phyloP scores from a whole-genome alignment of 345 rosid species.

The Barbarea vulgaris region DNA sequence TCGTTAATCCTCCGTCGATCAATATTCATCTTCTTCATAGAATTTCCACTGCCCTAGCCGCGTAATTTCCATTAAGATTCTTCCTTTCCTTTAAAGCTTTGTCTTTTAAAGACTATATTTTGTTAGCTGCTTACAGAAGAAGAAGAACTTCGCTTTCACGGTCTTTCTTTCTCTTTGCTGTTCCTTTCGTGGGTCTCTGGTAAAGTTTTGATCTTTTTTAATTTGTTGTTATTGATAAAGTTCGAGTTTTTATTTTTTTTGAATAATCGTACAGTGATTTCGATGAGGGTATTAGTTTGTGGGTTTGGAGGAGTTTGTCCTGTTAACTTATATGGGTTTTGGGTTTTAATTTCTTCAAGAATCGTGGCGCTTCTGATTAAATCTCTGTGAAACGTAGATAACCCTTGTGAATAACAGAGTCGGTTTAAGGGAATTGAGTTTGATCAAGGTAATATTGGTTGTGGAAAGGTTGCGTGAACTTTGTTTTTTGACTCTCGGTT shows the following conservation, averaged over 20 bases:
- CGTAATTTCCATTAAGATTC: neutral
- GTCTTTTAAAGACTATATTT: neutral
- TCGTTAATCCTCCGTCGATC: slow-evolving; percentile 18
- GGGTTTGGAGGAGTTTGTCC: slow-evolving; percentile 9
- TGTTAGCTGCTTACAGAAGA: slow-evolving; percentile 14
- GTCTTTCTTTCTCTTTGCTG: slow-evolving; percentile 5
- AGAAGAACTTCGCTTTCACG: slow-evolving; percentile 27
- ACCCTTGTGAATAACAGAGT: neutral
- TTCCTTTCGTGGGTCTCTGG: slow-evolving; percentile 32
- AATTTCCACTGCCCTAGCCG: slow-evolving; percentile 25
- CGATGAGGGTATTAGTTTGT: slow-evolving; percentile 8
- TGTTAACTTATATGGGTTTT: slow-evolving; percentile 22
- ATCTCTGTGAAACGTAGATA: slow-evolving; percentile 10
- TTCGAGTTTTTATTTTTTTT: neutral
- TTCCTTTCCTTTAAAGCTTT: slow-evolving; percentile 3
- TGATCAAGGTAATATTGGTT: slow-evolving; percentile 4
- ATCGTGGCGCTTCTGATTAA: slow-evolving; percentile 1
- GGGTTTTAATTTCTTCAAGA: slow-evolving; percentile 15
- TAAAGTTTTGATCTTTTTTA: slow-evolving; percentile 38
- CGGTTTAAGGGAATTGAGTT: slow-evolving; percentile 19
- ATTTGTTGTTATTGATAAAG: slow-evolving; percentile 10
- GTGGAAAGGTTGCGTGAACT: slow-evolving; percentile 11
- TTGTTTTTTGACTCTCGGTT: neutral
- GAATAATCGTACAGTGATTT: neutral
- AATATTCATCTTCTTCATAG: slow-evolving; percentile 19